Percentiles rank a stretch among this genome's conserved stretches.
Evolutionary conservation across 805 yeast genomes (phyloP).

Genomic region (Zygosaccharomyces rouxii): DNA sequence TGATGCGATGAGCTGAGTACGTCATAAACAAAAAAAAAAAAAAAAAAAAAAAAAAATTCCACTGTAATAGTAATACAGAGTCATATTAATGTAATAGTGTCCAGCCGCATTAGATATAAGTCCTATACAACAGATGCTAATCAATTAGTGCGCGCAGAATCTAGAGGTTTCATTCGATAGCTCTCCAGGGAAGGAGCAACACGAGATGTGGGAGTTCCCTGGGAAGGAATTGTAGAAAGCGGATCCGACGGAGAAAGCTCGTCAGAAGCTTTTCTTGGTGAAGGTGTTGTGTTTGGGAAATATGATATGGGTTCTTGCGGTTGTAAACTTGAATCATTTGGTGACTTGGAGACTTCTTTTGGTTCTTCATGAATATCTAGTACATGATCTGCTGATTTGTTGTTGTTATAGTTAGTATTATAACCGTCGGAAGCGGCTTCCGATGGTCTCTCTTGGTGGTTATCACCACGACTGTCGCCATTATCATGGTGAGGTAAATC

Average conservation of each 20-base stretch:
- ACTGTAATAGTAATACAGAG: not conserved
- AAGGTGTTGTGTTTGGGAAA: not conserved
- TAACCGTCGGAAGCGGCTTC: not conserved
- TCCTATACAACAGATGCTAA: not conserved
- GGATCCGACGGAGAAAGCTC: not conserved
- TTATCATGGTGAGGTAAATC: not conserved
- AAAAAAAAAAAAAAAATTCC: not conserved
- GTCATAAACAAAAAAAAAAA: not conserved
- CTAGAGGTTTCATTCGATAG: not conserved
- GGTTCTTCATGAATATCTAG: not conserved
- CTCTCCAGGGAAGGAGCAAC: not conserved
- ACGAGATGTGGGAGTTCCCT: not conserved
- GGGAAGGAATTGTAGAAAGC: not conserved
- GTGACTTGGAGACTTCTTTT: slow-evolving; percentile 1
- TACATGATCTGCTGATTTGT: not conserved
- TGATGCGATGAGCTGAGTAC: slow-evolving; percentile 1
- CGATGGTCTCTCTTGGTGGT: not conserved
- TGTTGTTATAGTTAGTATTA: not conserved
- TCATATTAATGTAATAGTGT: not conserved
- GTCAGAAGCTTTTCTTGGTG: not conserved
- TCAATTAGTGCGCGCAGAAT: not conserved
- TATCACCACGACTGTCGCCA: not conserved
- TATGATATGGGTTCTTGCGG: slow-evolving; percentile 3
- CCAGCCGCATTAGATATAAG: not conserved
- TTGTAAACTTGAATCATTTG: slow-evolving; percentile 2